Conservation (phyloP, 2,329 filamentous ascomycete genomes). For the Fulvia fulva region DNA sequence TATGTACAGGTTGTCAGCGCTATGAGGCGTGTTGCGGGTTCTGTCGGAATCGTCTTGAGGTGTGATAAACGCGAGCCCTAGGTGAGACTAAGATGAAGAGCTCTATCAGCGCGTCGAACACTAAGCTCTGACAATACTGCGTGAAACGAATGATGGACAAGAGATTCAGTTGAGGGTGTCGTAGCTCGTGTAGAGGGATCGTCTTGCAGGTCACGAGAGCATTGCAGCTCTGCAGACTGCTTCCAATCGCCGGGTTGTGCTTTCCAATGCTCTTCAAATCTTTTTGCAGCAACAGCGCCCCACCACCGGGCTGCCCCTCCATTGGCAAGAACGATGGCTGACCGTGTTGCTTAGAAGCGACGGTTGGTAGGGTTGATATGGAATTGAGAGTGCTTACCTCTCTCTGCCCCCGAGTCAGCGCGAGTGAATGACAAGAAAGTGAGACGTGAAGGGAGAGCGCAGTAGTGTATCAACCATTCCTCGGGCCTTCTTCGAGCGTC, state of each 20-base stretch:
- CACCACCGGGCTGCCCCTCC: constrained; percentile 6
- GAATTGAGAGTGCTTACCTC: constrained; percentile 1
- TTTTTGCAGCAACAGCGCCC: constrained; percentile 4
- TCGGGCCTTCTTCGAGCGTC: constrained; percentile 3
- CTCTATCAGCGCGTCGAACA: constrained; percentile 7
- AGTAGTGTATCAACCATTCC: background rate
- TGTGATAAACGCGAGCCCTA: background rate
- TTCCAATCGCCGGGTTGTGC: background rate
- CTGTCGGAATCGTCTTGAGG: background rate
- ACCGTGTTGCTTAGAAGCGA: background rate
- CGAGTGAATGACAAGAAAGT: background rate
- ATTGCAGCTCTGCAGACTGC: background rate
- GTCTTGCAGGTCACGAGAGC: background rate
- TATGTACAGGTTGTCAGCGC: background rate
- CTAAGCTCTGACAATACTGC: constrained; percentile 2
- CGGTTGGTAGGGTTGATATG: background rate
- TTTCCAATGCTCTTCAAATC: constrained; percentile 1
- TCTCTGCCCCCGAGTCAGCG: background rate
- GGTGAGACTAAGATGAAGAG: constrained; percentile 1
- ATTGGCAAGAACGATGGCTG: background rate
- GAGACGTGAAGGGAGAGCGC: background rate
- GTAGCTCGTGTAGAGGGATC: background rate
- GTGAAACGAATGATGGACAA: background rate
- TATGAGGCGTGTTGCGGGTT: background rate
- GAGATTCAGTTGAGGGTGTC: background rate